A percentile compares a stretch with the other conserved stretches of the same genome.
phyloP scores from a whole-genome alignment of 139 green algal species.

The Choricystis sp. region DNA sequence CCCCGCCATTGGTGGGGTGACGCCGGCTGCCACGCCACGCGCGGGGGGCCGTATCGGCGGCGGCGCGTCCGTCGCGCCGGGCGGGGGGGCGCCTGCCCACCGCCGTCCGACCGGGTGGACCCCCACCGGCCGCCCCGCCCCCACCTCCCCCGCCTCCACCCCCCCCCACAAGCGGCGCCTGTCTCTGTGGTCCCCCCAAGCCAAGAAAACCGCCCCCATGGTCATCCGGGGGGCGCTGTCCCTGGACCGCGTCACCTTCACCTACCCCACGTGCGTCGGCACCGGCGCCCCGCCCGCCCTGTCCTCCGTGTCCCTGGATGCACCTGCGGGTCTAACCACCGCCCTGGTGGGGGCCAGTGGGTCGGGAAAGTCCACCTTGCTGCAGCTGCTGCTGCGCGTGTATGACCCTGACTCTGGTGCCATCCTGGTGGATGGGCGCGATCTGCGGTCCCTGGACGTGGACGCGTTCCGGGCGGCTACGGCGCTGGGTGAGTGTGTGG shows the following conservation, averaged over 20 bases:
- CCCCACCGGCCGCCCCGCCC: background rate
- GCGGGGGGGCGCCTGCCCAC: background rate
- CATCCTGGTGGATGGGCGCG: slow-evolving; percentile 59
- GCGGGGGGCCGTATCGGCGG: background rate
- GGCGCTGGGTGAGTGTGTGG: slow-evolving; percentile 26
- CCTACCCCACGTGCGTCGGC: too few species aligned
- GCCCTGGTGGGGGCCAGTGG: slow-evolving; percentile 78
- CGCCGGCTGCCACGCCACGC: background rate
- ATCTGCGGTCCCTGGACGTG: slow-evolving; percentile 55
- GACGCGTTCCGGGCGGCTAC: slow-evolving; percentile 33
- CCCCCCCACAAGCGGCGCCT: background rate
- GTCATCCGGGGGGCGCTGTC: slow-evolving; percentile 24
- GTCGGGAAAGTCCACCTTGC: slow-evolving; percentile 78
- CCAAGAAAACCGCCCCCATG: too few species aligned
- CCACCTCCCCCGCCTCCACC: background rate
- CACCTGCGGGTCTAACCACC: slow-evolving; percentile 63
- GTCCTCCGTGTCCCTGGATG: slow-evolving; percentile 50
- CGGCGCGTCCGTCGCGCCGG: background rate
- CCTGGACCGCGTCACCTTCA: slow-evolving; percentile 45
- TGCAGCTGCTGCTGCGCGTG: slow-evolving; percentile 76
- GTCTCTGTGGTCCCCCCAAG: background rate
- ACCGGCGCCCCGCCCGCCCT: slow-evolving; percentile 35
- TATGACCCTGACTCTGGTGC: slow-evolving; percentile 56
- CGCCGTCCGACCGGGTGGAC: background rate
- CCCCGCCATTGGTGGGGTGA: slow-evolving; percentile 28